Base-by-base conservation (phyloP, 140 eudicot genomes). In the Senecio squalidus region DNA sequence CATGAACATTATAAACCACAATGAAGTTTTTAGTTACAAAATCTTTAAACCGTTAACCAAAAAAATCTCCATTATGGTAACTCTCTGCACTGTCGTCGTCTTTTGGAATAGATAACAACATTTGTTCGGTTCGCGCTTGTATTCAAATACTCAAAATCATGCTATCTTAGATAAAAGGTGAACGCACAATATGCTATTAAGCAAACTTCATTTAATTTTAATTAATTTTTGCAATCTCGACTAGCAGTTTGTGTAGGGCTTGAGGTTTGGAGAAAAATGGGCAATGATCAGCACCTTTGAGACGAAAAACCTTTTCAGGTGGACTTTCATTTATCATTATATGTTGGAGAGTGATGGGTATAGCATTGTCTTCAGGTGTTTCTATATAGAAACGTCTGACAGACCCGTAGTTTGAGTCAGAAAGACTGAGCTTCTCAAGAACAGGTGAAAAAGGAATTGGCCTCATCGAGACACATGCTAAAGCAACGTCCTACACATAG, bases 201-300 rank as follows among this genome's bases (percentile, higher is more conserved):
- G 22, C 21, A 54, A 65, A 47, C 5, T 30, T 25, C 23, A 3
- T 54, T 29, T 11, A 0, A 16, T 48, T 34, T 80, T 58, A 76
- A 4, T 36, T 64, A 9, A 84, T 64, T 48, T 67, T 83, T 5
- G 95, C 81, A 40, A 91, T 91, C 68, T 91, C 96, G 30, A 91
- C 86, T 52, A 91, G 64, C 15, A 55, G 60, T 66, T 77, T 86
- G 43, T 86, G 98, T 39, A 91, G 71, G 40, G 91, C 85, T 72
- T 91, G 98, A 44, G 98, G 98, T 69, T 84, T 86, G 38, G 98
- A 91, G 81, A 91, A 86, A 74, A 91, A 91, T 1, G 98, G 98
- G 28, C 96, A 86, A 68, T 91, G 98, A 61, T 91, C 98, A 2
- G 98, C 81, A 39, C 96, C 96, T 86, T 83, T 91, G 24, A 91